These are phyloP conservation scores for Pichia phayaonensis DNA, from an alignment of 805 yeast species.

Conservation along the genomic window DNA sequence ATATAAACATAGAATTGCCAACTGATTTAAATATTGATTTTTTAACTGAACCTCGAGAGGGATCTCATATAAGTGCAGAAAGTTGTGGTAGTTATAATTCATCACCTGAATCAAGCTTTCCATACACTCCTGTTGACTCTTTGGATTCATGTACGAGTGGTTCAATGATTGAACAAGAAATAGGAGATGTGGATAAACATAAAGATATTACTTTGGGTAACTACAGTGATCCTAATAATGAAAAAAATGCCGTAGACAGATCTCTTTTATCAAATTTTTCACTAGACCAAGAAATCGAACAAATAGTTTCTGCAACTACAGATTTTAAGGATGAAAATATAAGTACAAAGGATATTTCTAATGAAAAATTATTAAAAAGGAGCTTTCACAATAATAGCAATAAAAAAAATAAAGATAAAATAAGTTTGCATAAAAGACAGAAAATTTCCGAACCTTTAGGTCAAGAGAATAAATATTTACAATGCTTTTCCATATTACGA, in stretches of 20 bases:
- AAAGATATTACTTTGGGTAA: neutral
- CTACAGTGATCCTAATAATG: neutral
- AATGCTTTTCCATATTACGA: constrained; percentile 19
- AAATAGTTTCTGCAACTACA: neutral
- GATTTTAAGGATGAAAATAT: neutral
- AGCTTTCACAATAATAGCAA: neutral
- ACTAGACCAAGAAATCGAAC: constrained; percentile 2
- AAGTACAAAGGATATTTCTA: neutral
- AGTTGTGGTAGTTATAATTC: constrained; percentile 2
- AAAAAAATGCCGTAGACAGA: too few relatives aligned
- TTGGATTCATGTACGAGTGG: constrained; percentile 13
- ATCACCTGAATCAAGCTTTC: constrained; percentile 14
- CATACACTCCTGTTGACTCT: constrained; percentile 20
- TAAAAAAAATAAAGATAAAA: neutral
- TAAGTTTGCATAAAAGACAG: neutral
- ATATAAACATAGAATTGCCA: neutral
- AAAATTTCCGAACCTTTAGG: neutral
- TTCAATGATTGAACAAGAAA: constrained; percentile 3
- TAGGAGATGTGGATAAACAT: neutral
- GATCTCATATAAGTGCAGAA: neutral
- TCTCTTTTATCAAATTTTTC: neutral
- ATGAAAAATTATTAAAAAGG: neutral
- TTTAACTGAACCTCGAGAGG: neutral
- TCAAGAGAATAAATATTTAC: constrained; percentile 15
- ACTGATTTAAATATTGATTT: neutral